Conservation (phyloP, 768 basidiomycete species). For the Lanmaoa rubissima region DNA sequence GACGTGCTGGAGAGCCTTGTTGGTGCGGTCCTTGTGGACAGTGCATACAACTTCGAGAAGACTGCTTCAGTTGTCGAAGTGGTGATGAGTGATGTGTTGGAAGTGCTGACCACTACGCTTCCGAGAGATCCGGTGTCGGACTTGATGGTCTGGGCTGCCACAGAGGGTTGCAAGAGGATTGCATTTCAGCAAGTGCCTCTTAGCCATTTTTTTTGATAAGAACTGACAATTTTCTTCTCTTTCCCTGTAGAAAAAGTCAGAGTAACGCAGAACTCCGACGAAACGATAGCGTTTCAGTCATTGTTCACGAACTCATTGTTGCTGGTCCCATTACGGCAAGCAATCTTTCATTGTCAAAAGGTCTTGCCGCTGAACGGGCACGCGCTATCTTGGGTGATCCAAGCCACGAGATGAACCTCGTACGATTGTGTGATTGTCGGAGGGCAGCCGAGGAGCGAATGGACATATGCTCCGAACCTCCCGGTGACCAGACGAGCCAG, state of each 20-base stretch:
- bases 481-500: slow-evolving; percentile 19
- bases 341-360: slow-evolving; percentile 62
- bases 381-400: slow-evolving; percentile 50
- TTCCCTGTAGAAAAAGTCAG: slow-evolving; percentile 37
- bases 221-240: neutral
- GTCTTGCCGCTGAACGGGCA: slow-evolving; percentile 64
- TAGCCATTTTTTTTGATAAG: neutral
- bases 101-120: slow-evolving; percentile 54
- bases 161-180: slow-evolving; percentile 53
- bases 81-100: slow-evolving; percentile 67
- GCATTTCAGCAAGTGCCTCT: slow-evolving; percentile 42
- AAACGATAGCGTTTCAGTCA: slow-evolving; percentile 53
- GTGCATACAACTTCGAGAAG: slow-evolving; percentile 69
- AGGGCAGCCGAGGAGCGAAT: slow-evolving; percentile 15
- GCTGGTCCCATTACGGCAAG: slow-evolving; percentile 60
- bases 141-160: slow-evolving; percentile 64
- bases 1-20: slow-evolving; percentile 85
- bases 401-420: slow-evolving; percentile 43
- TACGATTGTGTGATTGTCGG: slow-evolving; percentile 42
- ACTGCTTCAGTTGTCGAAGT: slow-evolving; percentile 58
- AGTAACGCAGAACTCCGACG: slow-evolving; percentile 43
- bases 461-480: slow-evolving; percentile 14
- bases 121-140: slow-evolving; percentile 72
- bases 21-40: slow-evolving; percentile 82
- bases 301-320: slow-evolving; percentile 56